phyloP scores from a whole-genome alignment of 2,329 filamentous ascomycete genomes.

The Aspergillus sclerotialis region DNA sequence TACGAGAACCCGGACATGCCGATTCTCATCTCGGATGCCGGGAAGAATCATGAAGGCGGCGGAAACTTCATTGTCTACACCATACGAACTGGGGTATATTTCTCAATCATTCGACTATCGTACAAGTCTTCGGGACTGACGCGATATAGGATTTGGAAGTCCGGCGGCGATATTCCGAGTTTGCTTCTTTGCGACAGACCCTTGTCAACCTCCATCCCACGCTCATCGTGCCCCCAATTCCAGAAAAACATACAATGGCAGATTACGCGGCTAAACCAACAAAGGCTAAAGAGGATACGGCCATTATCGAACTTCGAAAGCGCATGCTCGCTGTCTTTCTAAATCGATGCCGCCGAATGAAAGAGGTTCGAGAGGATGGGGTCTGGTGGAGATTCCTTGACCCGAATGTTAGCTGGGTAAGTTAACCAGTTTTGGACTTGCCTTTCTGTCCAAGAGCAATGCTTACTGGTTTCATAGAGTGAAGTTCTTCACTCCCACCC shows the following conservation, averaged over 20 bases:
- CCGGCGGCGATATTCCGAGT: conserved; percentile 90
- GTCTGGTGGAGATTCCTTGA: conserved; percentile 98
- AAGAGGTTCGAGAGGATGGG: conserved; percentile 81
- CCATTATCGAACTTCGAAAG: conserved; percentile 93
- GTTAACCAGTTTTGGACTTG: conserved; percentile 12
- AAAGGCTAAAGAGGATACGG: conserved; percentile 93
- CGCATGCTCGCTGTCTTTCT: conserved; percentile 95
- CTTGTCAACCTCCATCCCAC: conserved; percentile 90
- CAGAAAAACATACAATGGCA: conserved; percentile 97
- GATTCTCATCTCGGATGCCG: conserved; percentile 88
- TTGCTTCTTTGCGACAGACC: conserved; percentile 81
- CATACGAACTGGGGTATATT: conserved; percentile 78
- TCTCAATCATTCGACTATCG: neutral
- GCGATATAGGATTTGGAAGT: conserved; percentile 77
- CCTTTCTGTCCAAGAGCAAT: neutral
- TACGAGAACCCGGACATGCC: conserved; percentile 88
- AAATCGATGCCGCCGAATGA: conserved; percentile 89
- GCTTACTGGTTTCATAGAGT: conserved; percentile 48
- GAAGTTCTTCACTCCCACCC: conserved; percentile 94
- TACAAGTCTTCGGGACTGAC: conserved; percentile 3
- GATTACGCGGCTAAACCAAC: conserved; percentile 98
- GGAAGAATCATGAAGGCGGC: conserved; percentile 88
- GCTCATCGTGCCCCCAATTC: conserved; percentile 90
- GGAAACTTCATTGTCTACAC: conserved; percentile 96
- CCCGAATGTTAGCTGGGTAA: conserved; percentile 96